Conservation (phyloP, 192 early-diverging fungal genomes). For the Dispira parvispora region DNA sequence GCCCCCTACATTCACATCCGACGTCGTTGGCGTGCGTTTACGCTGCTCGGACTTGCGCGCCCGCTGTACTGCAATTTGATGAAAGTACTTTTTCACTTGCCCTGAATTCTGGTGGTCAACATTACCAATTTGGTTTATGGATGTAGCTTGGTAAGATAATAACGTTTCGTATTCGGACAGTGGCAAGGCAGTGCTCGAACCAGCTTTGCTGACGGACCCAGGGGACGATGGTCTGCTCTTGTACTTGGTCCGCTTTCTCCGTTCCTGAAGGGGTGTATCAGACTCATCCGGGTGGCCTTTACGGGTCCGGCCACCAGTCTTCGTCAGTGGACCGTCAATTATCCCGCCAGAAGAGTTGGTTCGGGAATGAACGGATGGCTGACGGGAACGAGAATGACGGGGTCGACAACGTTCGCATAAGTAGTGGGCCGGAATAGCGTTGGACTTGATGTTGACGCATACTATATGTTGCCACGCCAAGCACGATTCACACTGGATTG, state of each 20-base stretch:
- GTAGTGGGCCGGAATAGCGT: conserved; percentile 70
- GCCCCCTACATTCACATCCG: not conserved
- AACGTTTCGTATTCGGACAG: not conserved
- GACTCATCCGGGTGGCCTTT: conserved; percentile 11
- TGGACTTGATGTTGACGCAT: conserved; percentile 54
- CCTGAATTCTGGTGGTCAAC: not conserved
- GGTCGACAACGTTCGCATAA: conserved; percentile 76
- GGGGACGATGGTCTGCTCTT: conserved; percentile 5
- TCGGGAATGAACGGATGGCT: not conserved
- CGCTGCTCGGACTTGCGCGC: conserved; percentile 3
- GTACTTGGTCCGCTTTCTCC: conserved; percentile 14
- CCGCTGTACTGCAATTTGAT: not conserved
- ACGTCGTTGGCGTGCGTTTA: not conserved
- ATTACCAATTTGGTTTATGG: not conserved
- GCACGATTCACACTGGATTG: conserved; percentile 91
- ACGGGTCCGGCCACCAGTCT: not conserved
- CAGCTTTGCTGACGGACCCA: not conserved
- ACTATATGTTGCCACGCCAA: conserved; percentile 88
- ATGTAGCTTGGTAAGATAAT: not conserved
- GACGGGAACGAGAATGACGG: conserved; percentile 15
- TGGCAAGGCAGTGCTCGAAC: not conserved
- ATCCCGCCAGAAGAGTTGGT: not conserved
- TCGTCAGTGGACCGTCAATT: not conserved
- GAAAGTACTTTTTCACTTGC: not conserved
- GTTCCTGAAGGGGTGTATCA: conserved; percentile 12